Evolutionary conservation across 306 rosid genomes (phyloP), one percentile per base, ranked within the genome.

Genomic region (Herpetospermum pedunculosum): DNA sequence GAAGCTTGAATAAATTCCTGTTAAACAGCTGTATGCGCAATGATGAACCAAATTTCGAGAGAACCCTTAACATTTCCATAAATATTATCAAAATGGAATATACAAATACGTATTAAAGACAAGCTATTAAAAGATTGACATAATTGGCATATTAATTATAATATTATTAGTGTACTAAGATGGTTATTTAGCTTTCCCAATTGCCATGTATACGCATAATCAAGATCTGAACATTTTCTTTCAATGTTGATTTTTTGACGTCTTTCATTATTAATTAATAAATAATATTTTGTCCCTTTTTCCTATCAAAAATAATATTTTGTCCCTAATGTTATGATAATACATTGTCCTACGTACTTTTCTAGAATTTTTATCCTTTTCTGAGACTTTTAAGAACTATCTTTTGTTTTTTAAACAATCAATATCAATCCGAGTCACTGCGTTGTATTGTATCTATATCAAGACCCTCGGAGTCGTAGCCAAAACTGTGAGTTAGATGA

Each of bases 21-120:
- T n/a, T 38, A 38, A n/a, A 38, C 72, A 19, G 18, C 26, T 65
- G 72, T 14, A 64, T 9, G 12, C 19, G 50, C 19, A 38, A 65
- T 38, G 50, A 38, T 38, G 72, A 37, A 63, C 47, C 3, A 4
- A 18, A 37, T 65, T 38, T 11, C 13, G 3, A 19, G 32, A 63
- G 3, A 65, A 38, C 72, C 72, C n/a, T 65, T 38, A 65, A 65
- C 48, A 63, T 63, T 19, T 50, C 57, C 41, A 59, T 59, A 59
- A 59, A 18, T 32, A 25, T 11, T 4, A 12, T 4, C 19, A 58
- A 14, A 58, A 28, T 40, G 29, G 48, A 37, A 64, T 37, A 7
- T 57, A 52, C 28, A 55, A 25, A 8, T 6, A 29, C 46, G 4
- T 28, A 62, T 16, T 3, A 8, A 34, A 8, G 70, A 14, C 44